A percentile compares a stretch with the other conserved stretches of the same genome.
Conservation (phyloP, 768 basidiomycete genomes). For the Pleurotus tuoliensis region DNA sequence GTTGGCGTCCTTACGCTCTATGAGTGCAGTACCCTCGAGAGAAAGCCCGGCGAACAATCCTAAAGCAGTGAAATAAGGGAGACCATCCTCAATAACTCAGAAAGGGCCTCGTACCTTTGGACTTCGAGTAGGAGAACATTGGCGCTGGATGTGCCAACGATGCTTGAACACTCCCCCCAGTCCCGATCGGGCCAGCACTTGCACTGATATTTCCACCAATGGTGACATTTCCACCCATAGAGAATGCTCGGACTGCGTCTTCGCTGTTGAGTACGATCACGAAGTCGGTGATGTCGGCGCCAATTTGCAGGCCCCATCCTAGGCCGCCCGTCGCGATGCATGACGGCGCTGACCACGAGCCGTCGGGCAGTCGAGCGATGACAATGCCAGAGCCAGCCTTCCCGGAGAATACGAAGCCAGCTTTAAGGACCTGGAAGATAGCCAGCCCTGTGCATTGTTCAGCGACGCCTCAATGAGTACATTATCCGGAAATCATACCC, state of each 20-base stretch:
- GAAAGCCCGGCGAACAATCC: constrained; percentile 94
- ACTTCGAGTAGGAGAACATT: constrained; percentile 97
- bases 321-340: constrained; percentile 96
- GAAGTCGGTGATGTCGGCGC: constrained; percentile 93
- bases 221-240: constrained; percentile 92
- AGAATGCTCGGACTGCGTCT: constrained; percentile 94
- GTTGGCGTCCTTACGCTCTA: constrained; percentile 96
- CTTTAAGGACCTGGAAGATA: constrained; percentile 90
- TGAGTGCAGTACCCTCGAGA: constrained; percentile 89
- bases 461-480: constrained; percentile 1
- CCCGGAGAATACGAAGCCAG: constrained; percentile 92
- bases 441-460: constrained; percentile 66
- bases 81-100: not conserved
- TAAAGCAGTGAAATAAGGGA: constrained; percentile 23
- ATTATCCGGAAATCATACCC: constrained; percentile 43
- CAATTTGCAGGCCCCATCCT: constrained; percentile 94
- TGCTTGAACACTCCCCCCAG: constrained; percentile 86
- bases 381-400: constrained; percentile 93
- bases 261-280: constrained; percentile 97
- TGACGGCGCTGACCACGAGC: constrained; percentile 95
- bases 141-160: constrained; percentile 89
- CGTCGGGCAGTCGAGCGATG: constrained; percentile 88
- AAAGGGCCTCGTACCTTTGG: constrained; percentile 63
- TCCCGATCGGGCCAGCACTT: constrained; percentile 89
- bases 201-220: constrained; percentile 89